Base-by-base conservation (phyloP, 1,139 yeast genomes). In the Entelexis paramagnoliae region DNA sequence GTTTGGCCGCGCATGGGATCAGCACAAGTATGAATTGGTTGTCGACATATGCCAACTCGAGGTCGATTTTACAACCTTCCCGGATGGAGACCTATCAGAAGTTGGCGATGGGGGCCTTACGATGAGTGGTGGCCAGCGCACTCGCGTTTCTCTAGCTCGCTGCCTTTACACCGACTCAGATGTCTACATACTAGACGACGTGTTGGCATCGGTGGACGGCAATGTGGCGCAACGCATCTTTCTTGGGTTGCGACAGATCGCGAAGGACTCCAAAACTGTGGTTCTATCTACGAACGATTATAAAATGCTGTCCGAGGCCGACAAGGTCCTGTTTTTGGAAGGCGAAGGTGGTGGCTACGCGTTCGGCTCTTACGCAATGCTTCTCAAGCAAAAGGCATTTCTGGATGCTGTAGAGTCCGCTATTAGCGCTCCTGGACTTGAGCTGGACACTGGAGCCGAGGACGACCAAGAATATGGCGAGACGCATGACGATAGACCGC, bases 51-150 rank as follows among this genome's bases (percentile, higher is more conserved):
- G 95, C 64, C 77, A 86, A 1, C 72, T 87, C 54, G 69, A 70
- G 36, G 76, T 80, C 46, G 96, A 87, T 68, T 70, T 87, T 56
- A 79, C 77, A 22, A 72, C 75, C 44, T 70, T 87, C 47, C 86
- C 91, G 2, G 91, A 83, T 38, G 94, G 95, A 52, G 96, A 88
- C 63, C 64, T 65, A 48, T 86, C 96, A 2, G 95, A 86, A 66
- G 83, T 88, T 54, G 96, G 96, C 58, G 96, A 88, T 65, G 77
- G 93, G 60, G 96, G 96, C 59, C 83, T 88, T 57, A 86, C 93
- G 0, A 68, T 88, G 39, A 85, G 95, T 3, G 96, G 96, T 55
- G 96, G 96, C 39, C 96, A 88, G 66, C 87, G 88, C 68, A 93
- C 95, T 0, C 74, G 95, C 63, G 77, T 86, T 58, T 81, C 81